Conservation (phyloP, 352 stramenopile species). For the Blastocystis sp. region DNA sequence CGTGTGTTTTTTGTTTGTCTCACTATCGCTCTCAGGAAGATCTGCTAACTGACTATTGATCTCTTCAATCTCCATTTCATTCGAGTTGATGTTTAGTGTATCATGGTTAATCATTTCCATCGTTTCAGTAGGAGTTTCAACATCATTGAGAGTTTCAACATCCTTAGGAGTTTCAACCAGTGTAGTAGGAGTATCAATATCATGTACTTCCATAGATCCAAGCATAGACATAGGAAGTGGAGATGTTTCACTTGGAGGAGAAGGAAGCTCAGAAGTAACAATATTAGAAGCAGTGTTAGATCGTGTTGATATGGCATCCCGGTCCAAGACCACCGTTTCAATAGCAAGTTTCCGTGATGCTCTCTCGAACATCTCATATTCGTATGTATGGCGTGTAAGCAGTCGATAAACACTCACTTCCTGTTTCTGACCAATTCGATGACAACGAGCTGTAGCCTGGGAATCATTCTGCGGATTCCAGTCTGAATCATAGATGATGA, state of each 20-base stretch:
- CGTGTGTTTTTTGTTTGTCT: background rate
- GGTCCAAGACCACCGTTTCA: slow-evolving; percentile 95
- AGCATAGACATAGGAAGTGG: background rate
- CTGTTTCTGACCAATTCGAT: slow-evolving; percentile 98
- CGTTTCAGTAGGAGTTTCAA: too few species aligned
- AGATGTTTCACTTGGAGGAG: background rate
- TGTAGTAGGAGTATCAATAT: background rate
- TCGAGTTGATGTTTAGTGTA: too few species aligned
- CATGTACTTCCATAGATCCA: background rate
- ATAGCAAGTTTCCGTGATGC: slow-evolving; percentile 94
- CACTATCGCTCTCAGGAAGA: background rate
- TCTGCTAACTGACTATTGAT: background rate
- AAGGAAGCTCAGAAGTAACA: slow-evolving; percentile 62
- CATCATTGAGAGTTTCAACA: background rate
- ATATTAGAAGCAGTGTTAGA: slow-evolving; percentile 73
- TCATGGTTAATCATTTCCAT: too few species aligned
- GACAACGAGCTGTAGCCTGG: slow-evolving; percentile 77
- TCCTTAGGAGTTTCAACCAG: background rate
- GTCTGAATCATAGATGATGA: slow-evolving; percentile 98
- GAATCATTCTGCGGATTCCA: slow-evolving; percentile 96
- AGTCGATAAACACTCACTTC: slow-evolving; percentile 93
- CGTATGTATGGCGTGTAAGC: slow-evolving; percentile 95
- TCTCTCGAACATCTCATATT: slow-evolving; percentile 99
- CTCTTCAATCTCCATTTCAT: background rate
- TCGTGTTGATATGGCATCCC: slow-evolving; percentile 84